Base-by-base conservation (phyloP, 352 stramenopile species). In the Globisporangium nodosum region DNA sequence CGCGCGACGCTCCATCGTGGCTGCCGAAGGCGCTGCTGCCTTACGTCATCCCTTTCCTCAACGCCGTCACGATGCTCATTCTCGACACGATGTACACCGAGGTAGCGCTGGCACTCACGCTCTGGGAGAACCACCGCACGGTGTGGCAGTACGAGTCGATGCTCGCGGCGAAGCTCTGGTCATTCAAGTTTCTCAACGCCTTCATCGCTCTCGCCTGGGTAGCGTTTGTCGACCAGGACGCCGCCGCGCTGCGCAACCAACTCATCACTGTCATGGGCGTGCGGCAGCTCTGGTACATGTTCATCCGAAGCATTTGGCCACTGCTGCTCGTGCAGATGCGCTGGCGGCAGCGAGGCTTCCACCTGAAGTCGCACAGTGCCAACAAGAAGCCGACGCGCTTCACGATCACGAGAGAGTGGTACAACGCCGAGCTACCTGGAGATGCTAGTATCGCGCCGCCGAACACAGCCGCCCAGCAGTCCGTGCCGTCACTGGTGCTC, bases 151-250 rank as follows among this genome's bases (percentile, higher is more conserved):
- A 84, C 33, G 81, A 92, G 54, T 85, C 76, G 39, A 87, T 87
- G 73, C 73, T 92, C n/a, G 81, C 79, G 5, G 64, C 60, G 24
- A 92, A 92, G 54, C 61, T 92, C 16, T 92, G 90, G 47, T 87
- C 68, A 65, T 92, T 92, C 70, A 92, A 92, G 56, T 92, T 90
- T 54, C 58, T 92, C 33, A 92, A 92, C 49, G 81, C 81, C 0
- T 92, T 92, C 66, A 74, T 92, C 49, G 88, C 81, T 50, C 78
- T 92, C 33, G 88, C 88, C 47, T 90, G 76, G 76, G 74, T 89
- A 55, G 81, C 81, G 2, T 92, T 92, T 58, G 73, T 90, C 2
- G 78, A 88, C 18, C 72, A 66, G 0, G 68, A 87, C 49, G 66
- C 76, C 18, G 48, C 60, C 31, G 68, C 64, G 5, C 63, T 92